Percentiles rank a stretch among this genome's conserved stretches.
phyloP scores from a whole-genome alignment of 1,284 basidiomycete species.

The Vanrija sp. region DNA sequence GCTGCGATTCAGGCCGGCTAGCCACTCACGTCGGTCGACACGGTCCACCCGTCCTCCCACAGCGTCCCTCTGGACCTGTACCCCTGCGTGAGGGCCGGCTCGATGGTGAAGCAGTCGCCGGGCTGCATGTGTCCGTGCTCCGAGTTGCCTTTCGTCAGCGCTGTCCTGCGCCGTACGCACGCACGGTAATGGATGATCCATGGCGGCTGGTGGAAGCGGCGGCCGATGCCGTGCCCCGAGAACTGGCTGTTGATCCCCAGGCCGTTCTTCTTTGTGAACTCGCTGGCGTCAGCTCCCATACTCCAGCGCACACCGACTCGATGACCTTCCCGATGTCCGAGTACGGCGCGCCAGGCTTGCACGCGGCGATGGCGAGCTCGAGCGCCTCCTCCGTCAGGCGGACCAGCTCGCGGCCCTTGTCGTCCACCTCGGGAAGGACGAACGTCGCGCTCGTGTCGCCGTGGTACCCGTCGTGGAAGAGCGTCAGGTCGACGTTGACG shows the following conservation, averaged over 20 bases:
- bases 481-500: constrained; percentile 77
- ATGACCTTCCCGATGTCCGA: constrained; percentile 73
- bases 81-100: constrained; percentile 77
- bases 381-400: constrained; percentile 63
- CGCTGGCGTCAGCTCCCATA: constrained; percentile 25
- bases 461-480: constrained; percentile 73
- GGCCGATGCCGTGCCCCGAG: constrained; percentile 73
- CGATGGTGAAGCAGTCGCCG: constrained; percentile 85
- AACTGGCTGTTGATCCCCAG: constrained; percentile 68
- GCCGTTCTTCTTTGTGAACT: constrained; percentile 47
- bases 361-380: constrained; percentile 66
- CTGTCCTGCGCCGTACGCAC: constrained; percentile 24
- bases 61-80: constrained; percentile 62
- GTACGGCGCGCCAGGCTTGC: constrained; percentile 71
- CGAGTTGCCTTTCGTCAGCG: constrained; percentile 59
- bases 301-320: constrained; percentile 50
- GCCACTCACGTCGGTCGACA: constrained; percentile 69
- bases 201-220: constrained; percentile 73
- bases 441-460: constrained; percentile 82
- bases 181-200: constrained; percentile 73
- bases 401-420: constrained; percentile 62
- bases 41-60: constrained; percentile 85
- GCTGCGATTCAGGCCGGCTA: too few relatives aligned
- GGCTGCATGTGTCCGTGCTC: constrained; percentile 72
- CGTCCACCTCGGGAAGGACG: constrained; percentile 70